These are phyloP conservation scores for Mucor racemosus DNA, from an alignment of 371 early-diverging fungal genomes.

Conservation along the genomic window DNA sequence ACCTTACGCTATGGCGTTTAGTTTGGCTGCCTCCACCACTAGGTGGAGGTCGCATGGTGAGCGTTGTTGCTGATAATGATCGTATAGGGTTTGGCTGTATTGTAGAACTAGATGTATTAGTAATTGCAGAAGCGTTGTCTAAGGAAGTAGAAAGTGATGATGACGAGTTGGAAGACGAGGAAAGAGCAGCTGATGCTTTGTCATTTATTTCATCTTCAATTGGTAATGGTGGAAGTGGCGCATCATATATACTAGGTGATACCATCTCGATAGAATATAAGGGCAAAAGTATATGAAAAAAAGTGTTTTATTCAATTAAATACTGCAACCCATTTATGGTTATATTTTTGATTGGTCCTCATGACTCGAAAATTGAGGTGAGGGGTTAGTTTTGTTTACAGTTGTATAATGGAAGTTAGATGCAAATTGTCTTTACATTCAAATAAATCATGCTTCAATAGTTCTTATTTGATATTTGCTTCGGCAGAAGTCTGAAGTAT, in stretches of 20 bases:
- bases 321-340: background rate
- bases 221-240: background rate
- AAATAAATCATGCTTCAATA: too few species aligned
- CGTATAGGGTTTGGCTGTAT: slow-evolving; percentile 28
- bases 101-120: background rate
- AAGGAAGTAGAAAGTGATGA: background rate
- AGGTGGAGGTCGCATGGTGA: slow-evolving; percentile 38
- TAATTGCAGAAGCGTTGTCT: background rate
- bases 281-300: background rate
- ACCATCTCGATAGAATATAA: background rate
- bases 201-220: background rate
- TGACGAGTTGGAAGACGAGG: background rate
- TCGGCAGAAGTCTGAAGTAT: too few species aligned
- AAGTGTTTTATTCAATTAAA: background rate
- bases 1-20: slow-evolving; percentile 38
- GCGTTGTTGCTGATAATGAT: slow-evolving; percentile 34
- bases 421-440: too few species aligned
- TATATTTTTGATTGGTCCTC: background rate
- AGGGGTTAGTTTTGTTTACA: background rate
- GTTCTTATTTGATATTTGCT: too few species aligned
- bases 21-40: slow-evolving; percentile 47
- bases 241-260: background rate
- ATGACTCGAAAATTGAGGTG: background rate
- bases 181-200: background rate
- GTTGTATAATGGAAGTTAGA: too few species aligned